Evolutionary conservation across 768 basidiomycete genomes (phyloP).

Genomic region (Coprinopsis strossmayeri): DNA sequence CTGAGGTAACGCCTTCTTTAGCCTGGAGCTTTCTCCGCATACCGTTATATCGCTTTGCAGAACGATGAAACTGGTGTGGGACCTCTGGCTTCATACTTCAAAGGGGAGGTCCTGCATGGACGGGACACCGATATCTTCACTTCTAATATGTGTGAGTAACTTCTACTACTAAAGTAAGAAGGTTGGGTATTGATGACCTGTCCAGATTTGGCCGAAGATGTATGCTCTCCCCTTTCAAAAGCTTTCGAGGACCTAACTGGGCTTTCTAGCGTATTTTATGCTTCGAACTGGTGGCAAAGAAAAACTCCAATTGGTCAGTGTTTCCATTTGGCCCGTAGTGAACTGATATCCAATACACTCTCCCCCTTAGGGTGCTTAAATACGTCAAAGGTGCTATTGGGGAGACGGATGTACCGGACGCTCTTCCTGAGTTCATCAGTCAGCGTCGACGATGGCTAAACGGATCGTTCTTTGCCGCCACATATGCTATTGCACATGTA

Average conservation of each 20-base stretch:
- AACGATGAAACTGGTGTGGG: slow-evolving; percentile 79
- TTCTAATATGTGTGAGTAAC: slow-evolving; percentile 84
- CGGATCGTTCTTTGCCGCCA: slow-evolving; percentile 92
- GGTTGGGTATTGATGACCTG: slow-evolving; percentile 8
- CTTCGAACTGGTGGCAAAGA: slow-evolving; percentile 73
- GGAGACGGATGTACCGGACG: slow-evolving; percentile 92
- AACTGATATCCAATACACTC: slow-evolving; percentile 13
- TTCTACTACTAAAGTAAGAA: background rate
- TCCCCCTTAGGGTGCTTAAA: slow-evolving; percentile 71
- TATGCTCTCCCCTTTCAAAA: slow-evolving; percentile 24
- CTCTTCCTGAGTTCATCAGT: slow-evolving; percentile 87
- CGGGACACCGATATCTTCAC: slow-evolving; percentile 89
- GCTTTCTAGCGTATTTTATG: slow-evolving; percentile 66
- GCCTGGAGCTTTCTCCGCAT: slow-evolving; percentile 95
- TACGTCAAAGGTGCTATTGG: slow-evolving; percentile 93
- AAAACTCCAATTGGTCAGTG: slow-evolving; percentile 68
- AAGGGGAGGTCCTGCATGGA: slow-evolving; percentile 84
- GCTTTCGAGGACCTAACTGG: slow-evolving; percentile 5
- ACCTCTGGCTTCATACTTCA: slow-evolving; percentile 94
- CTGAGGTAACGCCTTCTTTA: slow-evolving; percentile 17
- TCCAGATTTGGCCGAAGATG: slow-evolving; percentile 85
- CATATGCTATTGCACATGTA: slow-evolving; percentile 87
- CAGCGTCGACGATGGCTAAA: slow-evolving; percentile 88
- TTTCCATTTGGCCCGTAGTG: background rate
- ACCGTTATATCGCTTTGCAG: slow-evolving; percentile 83